A percentile compares a stretch with the other conserved stretches of the same genome.
Conservation (phyloP, 495 filamentous ascomycete genomes). For the Xylaria grammica region DNA sequence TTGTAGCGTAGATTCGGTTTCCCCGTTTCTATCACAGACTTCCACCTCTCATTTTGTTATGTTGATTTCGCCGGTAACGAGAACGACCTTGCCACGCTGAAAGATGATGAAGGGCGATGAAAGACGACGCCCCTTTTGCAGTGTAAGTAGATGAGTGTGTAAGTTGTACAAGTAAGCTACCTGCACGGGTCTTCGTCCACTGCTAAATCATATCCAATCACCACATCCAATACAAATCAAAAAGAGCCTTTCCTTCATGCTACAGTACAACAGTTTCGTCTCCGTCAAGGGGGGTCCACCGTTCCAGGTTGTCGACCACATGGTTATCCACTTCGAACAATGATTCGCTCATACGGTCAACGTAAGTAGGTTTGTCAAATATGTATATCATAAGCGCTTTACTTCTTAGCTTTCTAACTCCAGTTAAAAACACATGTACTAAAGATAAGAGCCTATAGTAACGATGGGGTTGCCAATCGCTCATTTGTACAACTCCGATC, state of each 20-base stretch:
- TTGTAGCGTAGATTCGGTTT: no score
- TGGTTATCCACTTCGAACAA: neutral
- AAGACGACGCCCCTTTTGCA: no score
- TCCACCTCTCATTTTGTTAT: neutral
- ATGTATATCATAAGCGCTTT: slow-evolving; percentile 14
- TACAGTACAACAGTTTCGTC: neutral
- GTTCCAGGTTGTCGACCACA: slow-evolving; percentile 8
- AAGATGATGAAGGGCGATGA: no score
- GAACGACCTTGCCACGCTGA: no score
- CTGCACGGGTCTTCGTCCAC: no score
- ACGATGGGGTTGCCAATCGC: no score
- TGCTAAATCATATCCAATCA: no score
- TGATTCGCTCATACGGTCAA: neutral
- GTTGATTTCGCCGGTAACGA: neutral
- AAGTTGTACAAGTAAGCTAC: no score
- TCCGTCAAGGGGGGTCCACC: neutral
- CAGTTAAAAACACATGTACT: neutral
- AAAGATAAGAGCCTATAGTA: no score
- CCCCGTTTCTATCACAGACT: neutral
- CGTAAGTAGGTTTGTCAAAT: no score
- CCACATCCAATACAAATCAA: neutral
- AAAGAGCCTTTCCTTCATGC: neutral
- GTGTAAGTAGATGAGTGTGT: no score
- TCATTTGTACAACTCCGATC: no score
- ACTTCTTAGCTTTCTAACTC: slow-evolving; percentile 5